Base-by-base conservation (phyloP, 2,329 filamentous ascomycete genomes). In the Akanthomyces uredinophilus region DNA sequence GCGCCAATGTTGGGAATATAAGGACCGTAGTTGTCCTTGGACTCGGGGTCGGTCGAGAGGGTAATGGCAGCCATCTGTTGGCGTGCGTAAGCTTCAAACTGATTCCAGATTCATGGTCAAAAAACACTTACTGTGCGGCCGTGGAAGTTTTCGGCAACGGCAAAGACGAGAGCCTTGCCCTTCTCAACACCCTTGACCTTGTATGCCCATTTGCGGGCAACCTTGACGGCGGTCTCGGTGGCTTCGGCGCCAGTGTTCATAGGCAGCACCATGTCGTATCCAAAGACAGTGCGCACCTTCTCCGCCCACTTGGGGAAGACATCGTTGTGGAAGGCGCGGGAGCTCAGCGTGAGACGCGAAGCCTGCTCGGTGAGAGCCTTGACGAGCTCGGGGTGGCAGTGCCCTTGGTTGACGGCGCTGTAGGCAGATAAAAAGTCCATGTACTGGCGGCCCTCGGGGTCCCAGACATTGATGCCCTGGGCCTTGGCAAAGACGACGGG, bases 201-300 rank as follows among this genome's bases (percentile, higher is more conserved):
- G 83, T 97, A 97, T 5, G 92, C 93, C 94, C 94, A 98, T 78
- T 98, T 98, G 67, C 94, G 85, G 63, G 94, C 94, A 77, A 98
- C 87, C 83, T 98, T 98, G 78, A 98, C 87, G 14, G 90, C 93
- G 0, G 94, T 97, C 83, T 98, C 94, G 41, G 96, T 92, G 10
- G 94, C 94, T 78, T 98, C 94, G 24, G 94, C 94, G 63, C 94
- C 94, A 2, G 94, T 98, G 81, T 97, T 97, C 93, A 98, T 97
- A 67, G 94, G 94, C 75, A 98, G 78, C 39, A 96, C 92, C 94
- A 97, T 97, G 77, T 98, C 94, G 74, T 96, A 98, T 65, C 92
- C 92, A 74, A 97, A 96, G 73, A 91, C 88, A 67, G 86, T 78
- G 68, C 91, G 93, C 66, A 96, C 88, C 78, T 95, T 96, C 78